Evolutionary conservation across 73 alveolate genomes (phyloP).

Genomic region (Uronychia setigera): DNA sequence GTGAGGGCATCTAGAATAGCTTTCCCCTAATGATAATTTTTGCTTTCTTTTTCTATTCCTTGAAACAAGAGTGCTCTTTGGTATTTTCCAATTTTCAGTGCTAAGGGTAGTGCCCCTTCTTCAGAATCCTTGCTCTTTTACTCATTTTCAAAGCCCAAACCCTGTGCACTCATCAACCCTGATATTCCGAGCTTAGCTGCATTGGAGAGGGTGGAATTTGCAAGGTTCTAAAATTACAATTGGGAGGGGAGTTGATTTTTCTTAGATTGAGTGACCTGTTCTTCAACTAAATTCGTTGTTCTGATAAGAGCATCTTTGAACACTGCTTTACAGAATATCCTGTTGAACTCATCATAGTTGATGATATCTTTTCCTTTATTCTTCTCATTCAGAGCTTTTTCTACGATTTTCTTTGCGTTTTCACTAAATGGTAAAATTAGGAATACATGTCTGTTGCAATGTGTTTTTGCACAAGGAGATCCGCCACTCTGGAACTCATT

Average conservation of each 20-base stretch:
- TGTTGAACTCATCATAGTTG: constrained; percentile 46
- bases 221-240: no score
- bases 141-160: not conserved
- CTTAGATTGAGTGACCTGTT: no score
- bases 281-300: not conserved
- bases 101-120: constrained; percentile 16
- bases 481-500: not conserved
- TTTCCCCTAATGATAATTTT: constrained; percentile 38
- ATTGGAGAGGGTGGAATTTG: no score
- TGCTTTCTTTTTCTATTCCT: constrained; percentile 31
- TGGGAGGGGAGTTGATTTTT: no score
- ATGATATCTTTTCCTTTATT: not conserved
- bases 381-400: not conserved
- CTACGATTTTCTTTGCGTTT: constrained; percentile 8
- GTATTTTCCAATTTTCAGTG: constrained; percentile 28
- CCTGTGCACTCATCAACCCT: not conserved
- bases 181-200: no score
- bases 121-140: not conserved
- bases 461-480: not conserved
- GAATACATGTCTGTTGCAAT: constrained; percentile 1
- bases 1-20: constrained; percentile 34
- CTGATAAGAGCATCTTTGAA: constrained; percentile 61
- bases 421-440: not conserved
- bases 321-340: constrained; percentile 47
- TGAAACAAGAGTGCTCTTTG: constrained; percentile 28